Conservation (phyloP, 192 early-diverging fungal genomes). For the Coemansia sp. region DNA sequence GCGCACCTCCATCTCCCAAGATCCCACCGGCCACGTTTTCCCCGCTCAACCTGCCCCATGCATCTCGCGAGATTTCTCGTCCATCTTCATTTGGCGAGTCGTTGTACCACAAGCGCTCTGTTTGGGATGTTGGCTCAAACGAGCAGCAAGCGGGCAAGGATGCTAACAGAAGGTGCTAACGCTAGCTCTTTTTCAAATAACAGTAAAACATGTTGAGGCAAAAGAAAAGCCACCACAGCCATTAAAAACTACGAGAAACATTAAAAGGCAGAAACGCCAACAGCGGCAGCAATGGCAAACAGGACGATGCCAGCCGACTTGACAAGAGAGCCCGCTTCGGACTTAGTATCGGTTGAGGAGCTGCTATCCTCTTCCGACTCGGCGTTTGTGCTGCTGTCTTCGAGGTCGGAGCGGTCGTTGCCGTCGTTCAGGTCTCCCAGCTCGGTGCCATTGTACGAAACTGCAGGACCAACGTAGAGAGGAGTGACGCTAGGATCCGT, state of each 20-base stretch:
- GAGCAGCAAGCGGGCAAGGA: background rate
- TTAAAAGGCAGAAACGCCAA: constrained; percentile 7
- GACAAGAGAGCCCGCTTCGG: constrained; percentile 14
- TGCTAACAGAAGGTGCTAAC: background rate
- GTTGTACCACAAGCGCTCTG: constrained; percentile 23
- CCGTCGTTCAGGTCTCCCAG: constrained; percentile 52
- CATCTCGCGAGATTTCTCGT: constrained; percentile 23
- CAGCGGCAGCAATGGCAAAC: constrained; percentile 3
- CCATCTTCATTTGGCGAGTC: constrained; percentile 35
- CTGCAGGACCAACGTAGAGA: constrained; percentile 46
- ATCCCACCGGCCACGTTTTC: constrained; percentile 6
- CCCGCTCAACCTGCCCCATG: constrained; percentile 9
- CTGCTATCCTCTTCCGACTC: constrained; percentile 7
- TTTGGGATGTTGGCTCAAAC: constrained; percentile 9
- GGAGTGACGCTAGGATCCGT: constrained; percentile 16
- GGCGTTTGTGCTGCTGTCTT: constrained; percentile 5
- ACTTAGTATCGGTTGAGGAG: background rate
- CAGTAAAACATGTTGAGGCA: too few relatives aligned
- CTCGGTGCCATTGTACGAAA: constrained; percentile 51
- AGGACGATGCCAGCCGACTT: constrained; percentile 12
- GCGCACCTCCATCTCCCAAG: constrained; percentile 16
- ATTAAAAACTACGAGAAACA: background rate
- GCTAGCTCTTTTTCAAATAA: too few relatives aligned
- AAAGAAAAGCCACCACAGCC: background rate
- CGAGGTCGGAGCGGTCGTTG: constrained; percentile 34